phyloP scores from a whole-genome alignment of 257 asterid species.

The Mitragyna speciosa region DNA sequence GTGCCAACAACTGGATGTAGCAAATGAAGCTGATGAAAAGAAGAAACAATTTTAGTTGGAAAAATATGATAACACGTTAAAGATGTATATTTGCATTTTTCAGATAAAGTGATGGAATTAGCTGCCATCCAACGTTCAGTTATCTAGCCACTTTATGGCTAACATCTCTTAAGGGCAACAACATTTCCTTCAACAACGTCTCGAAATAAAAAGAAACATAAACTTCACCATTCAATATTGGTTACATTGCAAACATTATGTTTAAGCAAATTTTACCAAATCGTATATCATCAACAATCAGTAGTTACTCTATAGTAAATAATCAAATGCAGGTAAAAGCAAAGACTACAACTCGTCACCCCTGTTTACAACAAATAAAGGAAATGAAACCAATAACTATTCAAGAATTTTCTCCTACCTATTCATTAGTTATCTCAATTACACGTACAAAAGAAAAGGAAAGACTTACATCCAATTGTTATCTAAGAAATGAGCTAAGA shows the following conservation, averaged over 20 bases:
- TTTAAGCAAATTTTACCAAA: background rate
- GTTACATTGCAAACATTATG: background rate
- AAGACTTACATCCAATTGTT: constrained; percentile 44
- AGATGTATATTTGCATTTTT: too few species aligned
- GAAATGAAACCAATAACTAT: background rate
- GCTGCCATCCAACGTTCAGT: background rate
- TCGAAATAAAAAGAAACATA: too few species aligned
- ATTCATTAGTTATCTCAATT: background rate
- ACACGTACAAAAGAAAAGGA: constrained; percentile 8
- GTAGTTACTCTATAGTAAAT: background rate
- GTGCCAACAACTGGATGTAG: background rate
- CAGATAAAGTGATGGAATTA: background rate
- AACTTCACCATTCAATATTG: background rate
- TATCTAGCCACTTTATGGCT: background rate
- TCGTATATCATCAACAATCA: background rate
- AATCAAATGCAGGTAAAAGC: background rate
- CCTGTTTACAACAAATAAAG: background rate
- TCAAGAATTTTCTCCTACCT: background rate
- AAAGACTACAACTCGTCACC: background rate
- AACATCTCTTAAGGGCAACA: background rate
- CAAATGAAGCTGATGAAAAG: too few species aligned
- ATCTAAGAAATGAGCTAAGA: constrained; percentile 37
- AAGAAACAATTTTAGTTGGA: too few species aligned
- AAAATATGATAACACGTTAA: too few species aligned
- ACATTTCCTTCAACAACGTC: background rate